Base-by-base conservation (phyloP, 2,329 filamentous ascomycete genomes). In the Polychaeton citri region DNA sequence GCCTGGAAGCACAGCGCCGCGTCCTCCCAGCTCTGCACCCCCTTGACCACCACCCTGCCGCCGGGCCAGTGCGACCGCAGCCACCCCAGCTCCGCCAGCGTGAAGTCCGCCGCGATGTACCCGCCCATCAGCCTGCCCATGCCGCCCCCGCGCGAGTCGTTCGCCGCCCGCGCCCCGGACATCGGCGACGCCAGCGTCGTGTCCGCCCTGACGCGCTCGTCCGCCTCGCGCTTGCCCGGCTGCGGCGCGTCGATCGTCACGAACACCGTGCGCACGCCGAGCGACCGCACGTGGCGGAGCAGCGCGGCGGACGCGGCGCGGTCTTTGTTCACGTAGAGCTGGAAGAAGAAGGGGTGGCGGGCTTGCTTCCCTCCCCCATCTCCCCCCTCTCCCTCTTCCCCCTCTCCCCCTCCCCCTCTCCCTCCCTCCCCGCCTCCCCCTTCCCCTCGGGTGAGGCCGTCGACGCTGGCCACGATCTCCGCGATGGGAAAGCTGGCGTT, bases 241-340 rank as follows among this genome's bases (percentile, higher is more conserved):
- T 74, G 63, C 0, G 73, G 71, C 0, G 67, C 62, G 50, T 78
- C 74, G 3, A 75, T 65, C 0, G 74, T 79, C 3, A 78, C 57
- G 39, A 76, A 70, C 9, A 78, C 57, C 4, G 65, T 71, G 38
- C 65, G 63, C 9, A 69, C 61, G 1, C 69, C 68, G 2, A 63
- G 50, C 20, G 55, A 51, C 5, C 61, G 58, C 1, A 71, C 68
- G 15, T 64, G 52, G 8, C 48, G 52, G 2, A 79, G 51, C 1
- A 76, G 53, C 1, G 56, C 55, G 41, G 67, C 66, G 12, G 70
- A 70, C 38, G 71, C 68, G 6, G 50, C 37, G 0, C 71, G 61
- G 41, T 74, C 61, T 45, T 68, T 69, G 52, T 76, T 68, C 34
- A 77, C 70, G 45, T 79, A 79, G 5, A 79, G 60, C 50, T 78